These are phyloP conservation scores for Backusella mclennaniae DNA, from an alignment of 192 early-diverging fungal species.

Conservation along the genomic window DNA sequence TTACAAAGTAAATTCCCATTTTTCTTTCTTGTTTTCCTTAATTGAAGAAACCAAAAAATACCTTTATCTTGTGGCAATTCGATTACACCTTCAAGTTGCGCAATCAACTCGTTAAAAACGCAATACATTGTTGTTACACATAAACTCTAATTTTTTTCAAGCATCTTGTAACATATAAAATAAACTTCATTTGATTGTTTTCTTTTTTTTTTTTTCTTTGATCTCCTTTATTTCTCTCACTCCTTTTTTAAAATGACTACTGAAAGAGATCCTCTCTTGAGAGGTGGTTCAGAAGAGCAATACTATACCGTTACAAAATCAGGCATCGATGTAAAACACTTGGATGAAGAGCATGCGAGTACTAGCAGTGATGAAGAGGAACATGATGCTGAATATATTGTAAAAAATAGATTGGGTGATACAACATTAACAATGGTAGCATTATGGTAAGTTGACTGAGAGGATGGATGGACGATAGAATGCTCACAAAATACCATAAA, in stretches of 20 bases:
- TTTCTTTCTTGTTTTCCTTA: background rate
- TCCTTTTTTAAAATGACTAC: background rate
- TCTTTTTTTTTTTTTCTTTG: background rate
- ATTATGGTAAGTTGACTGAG: background rate
- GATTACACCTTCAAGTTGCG: background rate
- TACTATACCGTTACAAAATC: background rate
- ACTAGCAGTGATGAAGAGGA: background rate
- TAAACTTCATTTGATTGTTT: background rate
- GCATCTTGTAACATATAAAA: background rate
- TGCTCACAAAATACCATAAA: background rate
- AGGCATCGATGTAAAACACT: background rate
- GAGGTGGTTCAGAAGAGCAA: background rate
- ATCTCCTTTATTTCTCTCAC: background rate
- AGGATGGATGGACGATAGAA: background rate
- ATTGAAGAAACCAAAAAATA: background rate
- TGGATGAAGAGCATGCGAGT: background rate
- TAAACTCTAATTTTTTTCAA: background rate
- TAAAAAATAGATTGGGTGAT: conserved; percentile 4
- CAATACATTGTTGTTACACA: background rate
- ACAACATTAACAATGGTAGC: background rate
- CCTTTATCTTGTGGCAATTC: background rate
- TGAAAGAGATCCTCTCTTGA: background rate
- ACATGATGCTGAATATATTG: conserved; percentile 1
- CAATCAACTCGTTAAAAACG: background rate
- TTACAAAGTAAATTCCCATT: too few relatives aligned